Base-by-base conservation (phyloP, 2,329 filamentous ascomycete species). In the Trichophyton rubrum region DNA sequence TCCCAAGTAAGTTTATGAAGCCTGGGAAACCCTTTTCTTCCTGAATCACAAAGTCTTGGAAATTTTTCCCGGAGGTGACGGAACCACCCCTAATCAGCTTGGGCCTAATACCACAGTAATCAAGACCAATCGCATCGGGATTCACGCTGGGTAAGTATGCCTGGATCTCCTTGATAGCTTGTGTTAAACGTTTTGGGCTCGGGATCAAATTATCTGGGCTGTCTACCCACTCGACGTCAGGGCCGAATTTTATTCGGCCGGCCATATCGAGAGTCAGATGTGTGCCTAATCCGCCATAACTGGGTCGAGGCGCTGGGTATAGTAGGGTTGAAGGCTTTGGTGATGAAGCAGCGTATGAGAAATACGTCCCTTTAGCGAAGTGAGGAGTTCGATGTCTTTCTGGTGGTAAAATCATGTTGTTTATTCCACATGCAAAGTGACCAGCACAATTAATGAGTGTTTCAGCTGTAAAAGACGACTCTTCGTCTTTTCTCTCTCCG, bases 361-460 rank as follows among this genome's bases (percentile, higher is more conserved):
- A 97, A 77, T 99, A 99, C 63, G 89, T 92, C 0, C 93, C 93
- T 77, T 99, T 99, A 62, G 92, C 92, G 74, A 87, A 97, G 77
- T 83, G 88, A 3, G 90, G 81, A 24, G 74, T 81, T 43, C 77
- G 76, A 58, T 84, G 84, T 3, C 80, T 74, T 0, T 76, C 72
- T 0, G 67, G 35, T 0, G 75, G 66, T 0, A 89, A 79, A 41
- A 97, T 82, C 81, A 91, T 86, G 75, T 97, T 99, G 68, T 87
- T 86, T 51, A 97, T 78, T 22, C 76, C 77, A 58, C 86, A 86
- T 20, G 91, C 89, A 63, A 82, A 84, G 15, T 96, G 82, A 0
- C 93, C 93, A 0, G 92, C 92, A 1, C 87, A 84, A 75, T 97
- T 99, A 68, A 97, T 78, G 9, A 97, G 71, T 0, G 85, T 88